Evolutionary conservation across 2,329 filamentous ascomycete genomes (phyloP).

Genomic region (Calonectria pauciramosa): DNA sequence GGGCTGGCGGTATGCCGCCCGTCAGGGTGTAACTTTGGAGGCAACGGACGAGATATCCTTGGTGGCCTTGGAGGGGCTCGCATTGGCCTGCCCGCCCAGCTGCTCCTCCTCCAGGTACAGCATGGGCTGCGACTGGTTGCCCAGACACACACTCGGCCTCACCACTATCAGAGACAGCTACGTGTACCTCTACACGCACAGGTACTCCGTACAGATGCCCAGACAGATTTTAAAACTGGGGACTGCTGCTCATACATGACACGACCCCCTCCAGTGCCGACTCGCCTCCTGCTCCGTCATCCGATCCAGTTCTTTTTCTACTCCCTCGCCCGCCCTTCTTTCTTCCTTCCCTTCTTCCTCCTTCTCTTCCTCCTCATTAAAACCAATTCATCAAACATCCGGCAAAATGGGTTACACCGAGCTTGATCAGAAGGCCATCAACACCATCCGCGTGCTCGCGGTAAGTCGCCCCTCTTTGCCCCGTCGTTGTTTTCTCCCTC

Average conservation of each 20-base stretch:
- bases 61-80: neutral
- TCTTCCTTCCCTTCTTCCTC: constrained; percentile 31
- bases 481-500: constrained; percentile 34
- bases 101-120: constrained; percentile 1
- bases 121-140: constrained; percentile 7
- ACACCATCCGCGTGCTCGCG: constrained; percentile 96
- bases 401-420: constrained; percentile 89
- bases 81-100: neutral
- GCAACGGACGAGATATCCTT: neutral
- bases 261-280: constrained; percentile 51
- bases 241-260: constrained; percentile 47
- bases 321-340: constrained; percentile 23
- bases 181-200: constrained; percentile 14
- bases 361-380: constrained; percentile 45
- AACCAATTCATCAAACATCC: constrained; percentile 47
- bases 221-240: constrained; percentile 45
- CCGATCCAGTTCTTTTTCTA: constrained; percentile 42
- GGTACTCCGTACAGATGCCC: constrained; percentile 21
- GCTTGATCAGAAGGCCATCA: constrained; percentile 91
- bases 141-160: constrained; percentile 17
- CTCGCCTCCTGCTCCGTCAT: constrained; percentile 45
- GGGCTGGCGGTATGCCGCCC: constrained; percentile 13
- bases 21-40: constrained; percentile 9
- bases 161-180: constrained; percentile 1
- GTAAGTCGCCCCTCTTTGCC: constrained; percentile 71